Evolutionary conservation across 306 rosid species (phyloP).

Genomic region (Astragalus glycyphyllos): DNA sequence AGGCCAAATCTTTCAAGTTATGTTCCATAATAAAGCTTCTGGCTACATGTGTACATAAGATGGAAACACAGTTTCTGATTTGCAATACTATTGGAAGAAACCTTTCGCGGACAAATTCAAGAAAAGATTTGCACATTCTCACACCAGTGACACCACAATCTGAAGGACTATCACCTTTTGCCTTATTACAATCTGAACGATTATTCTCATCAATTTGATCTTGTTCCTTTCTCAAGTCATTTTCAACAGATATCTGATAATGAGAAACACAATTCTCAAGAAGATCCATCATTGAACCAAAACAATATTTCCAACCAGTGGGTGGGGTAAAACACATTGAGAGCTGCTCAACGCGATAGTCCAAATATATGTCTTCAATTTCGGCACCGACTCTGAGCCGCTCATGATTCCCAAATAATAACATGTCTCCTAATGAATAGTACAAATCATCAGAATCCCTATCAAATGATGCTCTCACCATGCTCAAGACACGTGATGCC

Average conservation of each 20-base stretch:
- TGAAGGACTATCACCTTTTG: constrained; percentile 24
- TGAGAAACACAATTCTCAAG: constrained; percentile 69
- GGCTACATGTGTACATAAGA: constrained; percentile 57
- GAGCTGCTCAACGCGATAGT: constrained; percentile 64
- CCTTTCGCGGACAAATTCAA: constrained; percentile 57
- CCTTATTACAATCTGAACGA: neutral
- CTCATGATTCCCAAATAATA: constrained; percentile 75
- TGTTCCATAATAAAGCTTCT: constrained; percentile 49
- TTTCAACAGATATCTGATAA: constrained; percentile 59
- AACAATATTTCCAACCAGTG: constrained; percentile 65
- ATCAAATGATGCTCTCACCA: constrained; percentile 50
- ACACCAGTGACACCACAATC: constrained; percentile 21
- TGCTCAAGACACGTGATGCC: constrained; percentile 58
- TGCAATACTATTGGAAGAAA: constrained; percentile 45
- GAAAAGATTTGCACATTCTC: constrained; percentile 51
- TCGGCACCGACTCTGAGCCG: constrained; percentile 63
- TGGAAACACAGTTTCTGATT: constrained; percentile 19
- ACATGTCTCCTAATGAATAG: constrained; percentile 61
- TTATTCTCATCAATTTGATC: constrained; percentile 14
- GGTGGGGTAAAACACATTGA: constrained; percentile 49
- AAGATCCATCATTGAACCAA: constrained; percentile 60
- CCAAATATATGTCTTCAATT: constrained; percentile 62
- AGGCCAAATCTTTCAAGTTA: constrained; percentile 45
- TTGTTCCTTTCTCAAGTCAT: constrained; percentile 42
- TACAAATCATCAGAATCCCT: constrained; percentile 37